Evolutionary conservation across 345 rosid species (phyloP), one percentile per base, ranked within the genome.

Genomic region (Heritiera fomes): DNA sequence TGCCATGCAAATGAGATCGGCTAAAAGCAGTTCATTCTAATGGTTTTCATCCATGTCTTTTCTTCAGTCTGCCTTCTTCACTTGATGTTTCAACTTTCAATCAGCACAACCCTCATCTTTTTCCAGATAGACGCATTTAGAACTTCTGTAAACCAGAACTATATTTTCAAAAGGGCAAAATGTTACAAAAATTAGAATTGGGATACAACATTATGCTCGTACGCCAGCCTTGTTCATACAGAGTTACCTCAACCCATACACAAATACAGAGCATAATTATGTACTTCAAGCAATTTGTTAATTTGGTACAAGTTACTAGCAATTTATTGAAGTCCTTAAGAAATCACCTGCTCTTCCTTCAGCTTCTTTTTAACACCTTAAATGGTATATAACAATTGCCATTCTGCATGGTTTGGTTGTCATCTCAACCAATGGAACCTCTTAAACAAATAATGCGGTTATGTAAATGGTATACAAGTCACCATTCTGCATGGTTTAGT

Each of bases 341-440:
- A 23, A 23, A 23, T 23, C 28, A 23, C 28, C 28, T 23, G 20
- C 8, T 12, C 17, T 47, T 20, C 18, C 40, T 8, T 11, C 34
- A 3, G 28, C 50, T 12, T 34, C 11, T 65, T 7, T 11, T 65
- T 15, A 15, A 23, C n/a, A 7, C 62, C 62, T 8, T n/a, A 20
- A 11, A 69, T 52, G 15, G 56, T 13, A 14, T 52, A 52, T 13
- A 52, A 40, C 30, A 67, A 23, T 23, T 23, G 28, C 28, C 34
- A n/a, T 10, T 45, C 53, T 15, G 32, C 34, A 60, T 20, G 75
- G 62, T 15, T 9, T 9, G 38, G 18, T 7, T 18, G 9, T 23
- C 79, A 17, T 76, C 80, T 88, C 83, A 89, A 77, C 64, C 89
- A 38, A 8, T 4, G 43, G 5, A 15, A 6, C 70, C n/a, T 38